Evolutionary conservation across 1,139 yeast genomes (phyloP).

Genomic region (Candida albicans): DNA sequence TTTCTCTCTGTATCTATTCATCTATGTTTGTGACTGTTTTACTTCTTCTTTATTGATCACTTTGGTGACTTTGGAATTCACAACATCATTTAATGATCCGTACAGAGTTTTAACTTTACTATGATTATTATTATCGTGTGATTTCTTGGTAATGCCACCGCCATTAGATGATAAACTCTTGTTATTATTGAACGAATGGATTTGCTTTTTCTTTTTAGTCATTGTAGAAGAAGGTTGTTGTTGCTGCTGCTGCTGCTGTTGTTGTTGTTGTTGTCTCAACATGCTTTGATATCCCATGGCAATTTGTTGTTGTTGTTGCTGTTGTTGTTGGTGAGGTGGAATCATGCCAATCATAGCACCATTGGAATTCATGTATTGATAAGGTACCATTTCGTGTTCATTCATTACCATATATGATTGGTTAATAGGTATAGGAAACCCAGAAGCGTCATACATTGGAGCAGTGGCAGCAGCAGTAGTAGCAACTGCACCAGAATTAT

Average conservation of each 20-base stretch:
- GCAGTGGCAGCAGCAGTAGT: conserved; percentile 7
- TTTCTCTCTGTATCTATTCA: no score
- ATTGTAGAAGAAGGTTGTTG: not conserved
- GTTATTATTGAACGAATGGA: not conserved
- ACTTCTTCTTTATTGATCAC: conserved; percentile 7
- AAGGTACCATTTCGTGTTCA: conserved; percentile 10
- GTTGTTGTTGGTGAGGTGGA: not conserved
- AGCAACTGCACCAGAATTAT: conserved; percentile 7
- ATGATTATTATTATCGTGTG: not conserved
- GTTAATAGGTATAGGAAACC: conserved; percentile 8
- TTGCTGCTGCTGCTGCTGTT: conserved; percentile 1
- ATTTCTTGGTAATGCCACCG: conserved; percentile 6
- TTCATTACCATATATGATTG: conserved; percentile 10
- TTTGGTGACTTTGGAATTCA: conserved; percentile 12
- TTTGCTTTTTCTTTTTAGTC: conserved; percentile 2
- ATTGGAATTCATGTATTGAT: conserved; percentile 3
- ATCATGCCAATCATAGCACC: conserved; percentile 1
- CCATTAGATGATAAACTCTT: conserved; percentile 4
- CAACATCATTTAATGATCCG: conserved; percentile 12
- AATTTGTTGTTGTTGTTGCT: conserved; percentile 2
- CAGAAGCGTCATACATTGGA: conserved; percentile 10
- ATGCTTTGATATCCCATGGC: not conserved
- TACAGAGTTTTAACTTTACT: conserved; percentile 1
- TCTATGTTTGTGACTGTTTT: not conserved
- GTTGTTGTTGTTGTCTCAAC: conserved; percentile 6